phyloP scores from a whole-genome alignment of 2,329 filamentous ascomycete genomes.

The Neodidymelliopsis sp. region DNA sequence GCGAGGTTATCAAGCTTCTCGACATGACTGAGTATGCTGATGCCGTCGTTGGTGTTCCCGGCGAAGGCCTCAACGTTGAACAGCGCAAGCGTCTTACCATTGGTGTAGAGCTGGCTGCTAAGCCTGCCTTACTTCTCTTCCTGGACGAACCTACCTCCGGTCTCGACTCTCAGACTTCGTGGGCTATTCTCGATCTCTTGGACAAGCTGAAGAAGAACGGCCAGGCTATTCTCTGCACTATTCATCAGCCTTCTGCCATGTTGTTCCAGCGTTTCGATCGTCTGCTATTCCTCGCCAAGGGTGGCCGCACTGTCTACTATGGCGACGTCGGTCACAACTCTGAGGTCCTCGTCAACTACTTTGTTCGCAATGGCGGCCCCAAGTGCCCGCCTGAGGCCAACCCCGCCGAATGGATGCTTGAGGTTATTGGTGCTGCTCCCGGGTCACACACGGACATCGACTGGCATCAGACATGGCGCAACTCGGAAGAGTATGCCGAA shows the following conservation, averaged over 20 bases:
- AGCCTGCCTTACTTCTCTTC: conserved; percentile 87
- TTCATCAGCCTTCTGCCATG: conserved; percentile 96
- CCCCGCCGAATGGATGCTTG: conserved; percentile 82
- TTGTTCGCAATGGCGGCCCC: conserved; percentile 74
- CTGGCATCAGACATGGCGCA: conserved; percentile 59
- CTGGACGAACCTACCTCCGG: conserved; percentile 95
- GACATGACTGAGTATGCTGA: conserved; percentile 92
- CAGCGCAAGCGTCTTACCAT: conserved; percentile 83
- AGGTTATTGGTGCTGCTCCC: conserved; percentile 62
- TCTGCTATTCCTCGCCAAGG: conserved; percentile 77
- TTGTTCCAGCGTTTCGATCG: conserved; percentile 91
- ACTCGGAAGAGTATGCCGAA: conserved; percentile 55
- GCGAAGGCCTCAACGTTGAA: conserved; percentile 75
- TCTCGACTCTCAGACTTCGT: conserved; percentile 91
- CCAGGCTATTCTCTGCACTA: conserved; percentile 88
- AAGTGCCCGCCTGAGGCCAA: conserved; percentile 74
- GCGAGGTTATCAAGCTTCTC: conserved; percentile 87
- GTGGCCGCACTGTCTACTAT: conserved; percentile 82
- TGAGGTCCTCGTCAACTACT: conserved; percentile 73
- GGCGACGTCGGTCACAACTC: conserved; percentile 79
- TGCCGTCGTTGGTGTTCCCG: conserved; percentile 87
- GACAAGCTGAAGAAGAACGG: conserved; percentile 89
- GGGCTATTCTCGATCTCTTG: conserved; percentile 87
- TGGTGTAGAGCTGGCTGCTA: conserved; percentile 93
- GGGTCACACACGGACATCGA: conserved; percentile 59